Evolutionary conservation across 2,329 filamentous ascomycete species (phyloP).

Genomic region (Cladosporium halotolerans): DNA sequence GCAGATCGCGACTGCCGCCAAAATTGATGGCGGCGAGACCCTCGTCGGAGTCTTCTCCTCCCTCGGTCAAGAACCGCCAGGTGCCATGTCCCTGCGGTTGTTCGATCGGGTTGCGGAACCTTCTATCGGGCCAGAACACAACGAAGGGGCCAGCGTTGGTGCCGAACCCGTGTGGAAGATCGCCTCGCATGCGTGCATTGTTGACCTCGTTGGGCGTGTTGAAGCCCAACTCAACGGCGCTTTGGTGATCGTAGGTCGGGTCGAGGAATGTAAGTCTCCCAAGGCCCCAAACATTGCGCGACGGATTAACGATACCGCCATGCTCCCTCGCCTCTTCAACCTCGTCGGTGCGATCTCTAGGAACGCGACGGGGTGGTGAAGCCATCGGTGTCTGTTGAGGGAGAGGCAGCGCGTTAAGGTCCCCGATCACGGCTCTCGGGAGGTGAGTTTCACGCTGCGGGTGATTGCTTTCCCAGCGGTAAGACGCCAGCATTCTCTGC

Average conservation of each 20-base stretch:
- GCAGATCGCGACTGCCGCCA: not conserved
- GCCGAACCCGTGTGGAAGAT: not conserved
- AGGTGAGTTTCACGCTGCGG: not conserved
- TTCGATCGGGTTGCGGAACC: not conserved
- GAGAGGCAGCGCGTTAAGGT: not conserved
- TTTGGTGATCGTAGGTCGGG: not conserved
- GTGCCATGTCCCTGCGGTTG: not conserved
- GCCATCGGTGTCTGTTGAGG: not conserved
- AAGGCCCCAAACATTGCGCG: not conserved
- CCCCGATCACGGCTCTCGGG: not conserved
- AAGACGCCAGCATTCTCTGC: too few relatives aligned
- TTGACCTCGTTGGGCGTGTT: not conserved
- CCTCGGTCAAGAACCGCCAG: conserved; percentile 2
- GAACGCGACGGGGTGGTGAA: too few relatives aligned
- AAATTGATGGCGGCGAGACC: conserved; percentile 1
- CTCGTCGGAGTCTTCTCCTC: not conserved
- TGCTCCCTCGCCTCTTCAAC: not conserved
- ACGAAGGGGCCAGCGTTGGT: conserved; percentile 5
- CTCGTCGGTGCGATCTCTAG: not conserved
- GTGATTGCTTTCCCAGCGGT: too few relatives aligned
- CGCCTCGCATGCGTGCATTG: not conserved
- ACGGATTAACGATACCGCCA: not conserved
- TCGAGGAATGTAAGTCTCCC: not conserved
- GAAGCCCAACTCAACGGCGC: not conserved
- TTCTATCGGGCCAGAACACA: not conserved